A percentile compares a stretch with the other conserved stretches of the same genome.
Evolutionary conservation across 2,329 filamentous ascomycete species (phyloP).

Genomic region (Penicillium brevicompactum): DNA sequence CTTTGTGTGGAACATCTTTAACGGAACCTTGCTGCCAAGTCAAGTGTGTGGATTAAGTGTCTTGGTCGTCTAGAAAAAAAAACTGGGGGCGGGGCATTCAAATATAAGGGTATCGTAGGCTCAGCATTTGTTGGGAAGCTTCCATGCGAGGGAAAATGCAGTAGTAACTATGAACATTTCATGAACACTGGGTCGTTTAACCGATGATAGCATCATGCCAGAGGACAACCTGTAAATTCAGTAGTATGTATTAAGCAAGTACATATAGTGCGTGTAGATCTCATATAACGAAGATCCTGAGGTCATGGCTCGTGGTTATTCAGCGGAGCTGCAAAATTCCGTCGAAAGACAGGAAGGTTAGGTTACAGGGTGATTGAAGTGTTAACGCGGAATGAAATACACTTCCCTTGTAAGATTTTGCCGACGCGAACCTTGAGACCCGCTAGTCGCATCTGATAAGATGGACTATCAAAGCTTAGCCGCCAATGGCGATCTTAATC

Average conservation of each 20-base stretch:
- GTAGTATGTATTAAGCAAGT: background rate
- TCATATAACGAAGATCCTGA: background rate
- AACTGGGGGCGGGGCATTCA: background rate
- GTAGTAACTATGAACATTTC: background rate
- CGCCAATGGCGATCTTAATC: slow-evolving; percentile 9
- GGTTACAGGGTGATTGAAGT: too few species aligned
- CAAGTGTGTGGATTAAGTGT: background rate
- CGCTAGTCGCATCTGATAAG: slow-evolving; percentile 14
- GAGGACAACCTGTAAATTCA: background rate
- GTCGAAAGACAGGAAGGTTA: background rate
- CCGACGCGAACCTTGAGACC: background rate
- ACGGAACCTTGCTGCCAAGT: background rate
- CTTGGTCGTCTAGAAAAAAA: background rate
- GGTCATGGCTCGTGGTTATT: background rate
- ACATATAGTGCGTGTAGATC: background rate
- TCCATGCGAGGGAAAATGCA: background rate
- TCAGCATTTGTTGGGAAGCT: too few species aligned
- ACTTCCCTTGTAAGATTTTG: background rate
- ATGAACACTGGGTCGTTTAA: background rate
- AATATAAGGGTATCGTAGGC: background rate
- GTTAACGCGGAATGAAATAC: background rate
- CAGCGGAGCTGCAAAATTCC: background rate
- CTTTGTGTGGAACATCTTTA: slow-evolving; percentile 7
- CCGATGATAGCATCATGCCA: background rate
- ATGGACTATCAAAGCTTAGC: slow-evolving; percentile 9